These are phyloP conservation scores for Graphilbum sp. DNA, from an alignment of 2,329 filamentous ascomycete species.

Conservation along the genomic window DNA sequence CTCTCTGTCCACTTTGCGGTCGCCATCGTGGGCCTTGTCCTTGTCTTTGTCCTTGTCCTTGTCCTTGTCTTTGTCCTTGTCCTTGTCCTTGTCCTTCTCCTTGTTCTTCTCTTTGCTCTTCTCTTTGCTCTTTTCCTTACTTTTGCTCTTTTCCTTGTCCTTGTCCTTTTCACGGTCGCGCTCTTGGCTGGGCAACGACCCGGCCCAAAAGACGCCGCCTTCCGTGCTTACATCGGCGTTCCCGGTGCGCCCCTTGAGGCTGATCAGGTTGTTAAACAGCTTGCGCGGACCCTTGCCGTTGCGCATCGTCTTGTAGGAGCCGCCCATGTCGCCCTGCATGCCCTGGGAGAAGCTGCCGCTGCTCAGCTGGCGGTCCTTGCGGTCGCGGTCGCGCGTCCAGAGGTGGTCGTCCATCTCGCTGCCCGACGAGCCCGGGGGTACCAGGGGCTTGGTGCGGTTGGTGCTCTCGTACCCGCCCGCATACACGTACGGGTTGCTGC, in stretches of 20 bases:
- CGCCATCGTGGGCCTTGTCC: neutral
- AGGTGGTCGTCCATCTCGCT: slow-evolving; percentile 25
- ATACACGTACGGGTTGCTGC: neutral
- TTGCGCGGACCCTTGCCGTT: slow-evolving; percentile 24
- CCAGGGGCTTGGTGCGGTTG: neutral
- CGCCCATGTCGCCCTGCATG: slow-evolving; percentile 16
- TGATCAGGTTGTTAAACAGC: slow-evolving; percentile 25
- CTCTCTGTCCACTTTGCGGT: neutral
- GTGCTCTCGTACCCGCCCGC: neutral
- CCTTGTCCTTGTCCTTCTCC: neutral
- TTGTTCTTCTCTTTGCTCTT: neutral
- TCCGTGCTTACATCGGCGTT: too few relatives aligned
- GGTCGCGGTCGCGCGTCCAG: slow-evolving; percentile 10
- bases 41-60: neutral
- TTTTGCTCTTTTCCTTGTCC: neutral
- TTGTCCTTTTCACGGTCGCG: neutral
- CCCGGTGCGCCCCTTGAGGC: slow-evolving; percentile 14
- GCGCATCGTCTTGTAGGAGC: slow-evolving; percentile 18
- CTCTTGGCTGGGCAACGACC: too few relatives aligned
- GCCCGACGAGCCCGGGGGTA: slow-evolving; percentile 32
- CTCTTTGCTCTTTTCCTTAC: neutral
- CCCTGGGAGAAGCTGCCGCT: slow-evolving; percentile 8
- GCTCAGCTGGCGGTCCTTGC: slow-evolving; percentile 10
- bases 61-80: neutral
- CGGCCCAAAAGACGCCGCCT: too few relatives aligned